Evolutionary conservation across 2,329 filamentous ascomycete genomes (phyloP), one percentile per base, ranked within the genome.

Genomic region (Cladosporium sp.): DNA sequence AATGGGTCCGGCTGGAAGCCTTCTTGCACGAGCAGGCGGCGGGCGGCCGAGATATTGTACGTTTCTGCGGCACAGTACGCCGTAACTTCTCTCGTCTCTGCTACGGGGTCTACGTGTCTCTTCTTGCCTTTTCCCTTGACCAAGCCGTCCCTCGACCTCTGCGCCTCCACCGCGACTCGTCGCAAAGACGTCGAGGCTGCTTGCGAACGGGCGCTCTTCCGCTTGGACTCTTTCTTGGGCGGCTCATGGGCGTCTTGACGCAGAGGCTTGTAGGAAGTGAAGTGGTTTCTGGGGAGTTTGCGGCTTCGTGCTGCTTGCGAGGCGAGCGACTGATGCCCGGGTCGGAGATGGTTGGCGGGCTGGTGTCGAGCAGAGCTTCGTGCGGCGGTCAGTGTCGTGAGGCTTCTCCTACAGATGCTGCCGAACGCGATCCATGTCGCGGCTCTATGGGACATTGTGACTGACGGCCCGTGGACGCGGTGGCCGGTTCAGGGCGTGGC

Each of bases 81-180:
- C 3, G 81, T 85, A 10, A 84, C 77, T 56, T 71, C 70, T 62
- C 73, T 77, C 10, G 72, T 76, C 18, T 72, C 67, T 22, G 68
- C 70, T 46, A 74, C 68, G 19, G 74, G 74, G 55, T 75, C 71
- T 43, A 77, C 67, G 55, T 75, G 74, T 43, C 68, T 66, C 42
- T 66, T 68, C 49, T 66, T 68, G 14, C 74, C 73, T 52, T 63
- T 66, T 46, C 74, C 70, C 61, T 75, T 76, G 57, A 83, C 70
- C 58, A 80, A 73, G 1, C 74, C 74, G 61, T 76, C 74, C 59
- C 73, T 77, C 54, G 74, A 81, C 59, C 72, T 74, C 71, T 95
- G 89, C 14, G 91, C 90, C 62, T 93, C 89, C 14, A 89, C 86
- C 32, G 91, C 89, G 10, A 95, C 89, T 54, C 90, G 81, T 52